phyloP scores from a whole-genome alignment of 2,329 filamentous ascomycete species.

The Colletotrichum ledebouriae region DNA sequence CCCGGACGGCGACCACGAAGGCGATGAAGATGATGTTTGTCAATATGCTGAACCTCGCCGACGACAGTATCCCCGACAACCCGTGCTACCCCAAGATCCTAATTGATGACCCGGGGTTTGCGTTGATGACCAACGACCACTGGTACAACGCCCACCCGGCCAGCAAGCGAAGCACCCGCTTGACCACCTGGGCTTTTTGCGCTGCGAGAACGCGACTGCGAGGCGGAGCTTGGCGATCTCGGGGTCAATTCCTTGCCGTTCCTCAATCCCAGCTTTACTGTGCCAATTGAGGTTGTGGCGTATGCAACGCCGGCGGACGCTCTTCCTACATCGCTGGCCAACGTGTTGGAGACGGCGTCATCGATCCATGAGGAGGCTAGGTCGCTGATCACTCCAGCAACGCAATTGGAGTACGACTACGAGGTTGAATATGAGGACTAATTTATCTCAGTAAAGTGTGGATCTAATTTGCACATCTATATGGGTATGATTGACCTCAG shows the following conservation, averaged over 20 bases:
- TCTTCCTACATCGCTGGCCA: slow-evolving; percentile 5
- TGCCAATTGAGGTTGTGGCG: background rate
- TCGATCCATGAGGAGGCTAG: slow-evolving; percentile 7
- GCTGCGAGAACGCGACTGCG: slow-evolving; percentile 1
- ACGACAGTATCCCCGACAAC: slow-evolving; percentile 44
- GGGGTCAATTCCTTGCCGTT: slow-evolving; percentile 2
- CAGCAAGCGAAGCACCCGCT: slow-evolving; percentile 17
- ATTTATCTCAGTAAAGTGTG: no score
- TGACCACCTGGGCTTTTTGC: background rate
- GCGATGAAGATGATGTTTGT: slow-evolving; percentile 26
- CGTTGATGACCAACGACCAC: slow-evolving; percentile 43
- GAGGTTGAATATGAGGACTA: no score
- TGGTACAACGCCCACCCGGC: slow-evolving; percentile 40
- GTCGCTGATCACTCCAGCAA: background rate
- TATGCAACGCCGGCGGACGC: background rate
- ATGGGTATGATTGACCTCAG: no score
- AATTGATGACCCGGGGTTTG: slow-evolving; percentile 44
- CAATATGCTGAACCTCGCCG: slow-evolving; percentile 28
- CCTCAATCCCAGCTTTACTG: background rate
- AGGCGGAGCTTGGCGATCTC: slow-evolving; percentile 9
- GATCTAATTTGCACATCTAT: no score
- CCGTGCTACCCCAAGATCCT: slow-evolving; percentile 44
- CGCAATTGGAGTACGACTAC: no score
- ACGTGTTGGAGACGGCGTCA: background rate
- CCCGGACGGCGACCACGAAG: background rate